Conservation (phyloP, 371 early-diverging fungal genomes). For the Zancudomyces culisetae region DNA sequence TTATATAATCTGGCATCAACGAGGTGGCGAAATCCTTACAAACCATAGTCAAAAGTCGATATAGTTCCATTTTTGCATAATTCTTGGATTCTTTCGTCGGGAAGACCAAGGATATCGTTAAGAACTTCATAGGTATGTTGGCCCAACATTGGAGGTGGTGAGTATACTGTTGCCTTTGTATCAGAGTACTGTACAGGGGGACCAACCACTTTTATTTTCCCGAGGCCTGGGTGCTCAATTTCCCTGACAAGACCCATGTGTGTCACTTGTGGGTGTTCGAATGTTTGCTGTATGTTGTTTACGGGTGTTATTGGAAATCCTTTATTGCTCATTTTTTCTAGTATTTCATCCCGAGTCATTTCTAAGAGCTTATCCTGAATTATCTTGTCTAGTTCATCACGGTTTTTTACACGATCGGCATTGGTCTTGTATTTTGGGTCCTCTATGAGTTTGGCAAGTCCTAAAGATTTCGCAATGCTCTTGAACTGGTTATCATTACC, state of each 20-base stretch:
- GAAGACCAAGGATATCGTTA: constrained; percentile 33
- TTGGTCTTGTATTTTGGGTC: constrained; percentile 42
- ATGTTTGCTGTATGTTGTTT: constrained; percentile 65
- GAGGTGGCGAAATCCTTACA: no score
- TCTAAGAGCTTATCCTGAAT: constrained; percentile 30
- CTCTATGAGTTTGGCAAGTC: constrained; percentile 25
- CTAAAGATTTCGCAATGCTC: constrained; percentile 34
- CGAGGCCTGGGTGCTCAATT: constrained; percentile 62
- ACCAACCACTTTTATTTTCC: constrained; percentile 53
- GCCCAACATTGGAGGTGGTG: constrained; percentile 72
- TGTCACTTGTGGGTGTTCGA: constrained; percentile 66
- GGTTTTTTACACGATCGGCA: constrained; percentile 46
- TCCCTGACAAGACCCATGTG: constrained; percentile 57
- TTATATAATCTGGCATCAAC: no score
- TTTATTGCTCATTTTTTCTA: constrained; percentile 35
- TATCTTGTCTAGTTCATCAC: constrained; percentile 33
- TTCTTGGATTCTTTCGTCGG: constrained; percentile 23
- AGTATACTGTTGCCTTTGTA: constrained; percentile 37
- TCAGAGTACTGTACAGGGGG: constrained; percentile 63
- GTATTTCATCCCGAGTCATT: constrained; percentile 37
- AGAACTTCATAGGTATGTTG: constrained; percentile 68
- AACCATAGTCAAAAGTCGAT: constrained; percentile 7
- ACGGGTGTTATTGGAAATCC: constrained; percentile 75
- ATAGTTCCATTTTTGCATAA: constrained; percentile 10
- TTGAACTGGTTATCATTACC: constrained; percentile 73